phyloP scores from a whole-genome alignment of 1,284 basidiomycete species.

The Cutaneotrichosporon cyanovorans region DNA sequence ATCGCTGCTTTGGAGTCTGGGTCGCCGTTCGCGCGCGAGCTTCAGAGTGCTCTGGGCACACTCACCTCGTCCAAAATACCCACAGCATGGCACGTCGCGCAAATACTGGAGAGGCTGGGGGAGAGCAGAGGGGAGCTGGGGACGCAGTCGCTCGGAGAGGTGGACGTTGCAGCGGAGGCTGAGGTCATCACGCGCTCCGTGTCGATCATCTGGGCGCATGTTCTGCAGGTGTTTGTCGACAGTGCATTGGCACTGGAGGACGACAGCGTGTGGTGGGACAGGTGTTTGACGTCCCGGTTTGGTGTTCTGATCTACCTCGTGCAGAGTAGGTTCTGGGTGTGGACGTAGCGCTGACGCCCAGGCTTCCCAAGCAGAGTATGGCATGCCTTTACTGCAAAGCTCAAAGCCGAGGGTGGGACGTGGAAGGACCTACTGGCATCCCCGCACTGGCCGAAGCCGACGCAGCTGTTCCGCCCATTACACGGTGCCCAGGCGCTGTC shows the following conservation, averaged over 20 bases:
- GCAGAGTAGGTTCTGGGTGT: constrained; percentile 32
- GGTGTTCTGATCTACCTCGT: constrained; percentile 37
- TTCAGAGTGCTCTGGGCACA: constrained; percentile 27
- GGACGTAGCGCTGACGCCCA: constrained; percentile 15
- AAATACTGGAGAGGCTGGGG: constrained; percentile 21
- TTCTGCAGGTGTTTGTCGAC: constrained; percentile 34
- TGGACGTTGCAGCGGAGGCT: constrained; percentile 32
- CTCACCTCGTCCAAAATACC: constrained; percentile 28
- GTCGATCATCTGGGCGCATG: constrained; percentile 42
- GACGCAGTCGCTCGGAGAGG: constrained; percentile 6
- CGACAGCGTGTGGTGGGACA: constrained; percentile 41
- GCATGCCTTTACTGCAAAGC: constrained; percentile 17
- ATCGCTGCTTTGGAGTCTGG: neutral
- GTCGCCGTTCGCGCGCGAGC: constrained; percentile 11
- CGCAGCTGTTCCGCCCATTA: constrained; percentile 12
- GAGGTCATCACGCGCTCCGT: constrained; percentile 41
- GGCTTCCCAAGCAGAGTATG: constrained; percentile 41
- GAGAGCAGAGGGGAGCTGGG: neutral
- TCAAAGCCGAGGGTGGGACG: neutral
- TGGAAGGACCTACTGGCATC: constrained; percentile 13
- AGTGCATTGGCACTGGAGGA: constrained; percentile 34
- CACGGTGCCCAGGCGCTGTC: constrained; percentile 1
- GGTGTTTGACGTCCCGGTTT: constrained; percentile 20
- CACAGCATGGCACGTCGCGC: constrained; percentile 19
- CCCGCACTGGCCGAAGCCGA: constrained; percentile 15